Conservation (phyloP, 1,139 yeast species). For the Saccharomycopsis crataegensis region DNA sequence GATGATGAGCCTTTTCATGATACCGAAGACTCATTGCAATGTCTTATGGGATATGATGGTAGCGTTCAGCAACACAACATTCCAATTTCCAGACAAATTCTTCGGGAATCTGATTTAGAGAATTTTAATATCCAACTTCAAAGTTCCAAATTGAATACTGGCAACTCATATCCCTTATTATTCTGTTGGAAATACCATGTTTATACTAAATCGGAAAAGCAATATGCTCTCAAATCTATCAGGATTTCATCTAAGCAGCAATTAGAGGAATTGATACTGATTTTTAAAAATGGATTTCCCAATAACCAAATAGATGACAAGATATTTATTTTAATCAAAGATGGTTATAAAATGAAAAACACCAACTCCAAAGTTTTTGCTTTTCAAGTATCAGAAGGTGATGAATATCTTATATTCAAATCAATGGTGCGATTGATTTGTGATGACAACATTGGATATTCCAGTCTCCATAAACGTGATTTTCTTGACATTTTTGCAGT, state of each 20-base stretch:
- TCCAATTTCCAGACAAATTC: too few relatives aligned
- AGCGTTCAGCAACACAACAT: too few relatives aligned
- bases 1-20: too few relatives aligned
- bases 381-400: background rate
- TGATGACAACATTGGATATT: background rate
- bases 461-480: too few relatives aligned
- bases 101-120: too few relatives aligned
- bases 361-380: background rate
- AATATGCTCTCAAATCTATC: background rate
- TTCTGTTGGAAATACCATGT: background rate
- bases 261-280: constrained; percentile 4
- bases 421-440: background rate
- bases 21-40: too few relatives aligned
- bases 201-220: background rate
- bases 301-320: background rate
- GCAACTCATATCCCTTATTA: constrained; percentile 2
- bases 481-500: background rate
- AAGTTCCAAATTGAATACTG: background rate
- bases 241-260: too few relatives aligned
- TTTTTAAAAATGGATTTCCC: background rate
- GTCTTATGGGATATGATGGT: too few relatives aligned
- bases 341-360: background rate
- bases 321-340: background rate
- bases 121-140: background rate
- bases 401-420: background rate